Evolutionary conservation across 2,329 filamentous ascomycete genomes (phyloP).

Genomic region (Chlorencoelia australis): DNA sequence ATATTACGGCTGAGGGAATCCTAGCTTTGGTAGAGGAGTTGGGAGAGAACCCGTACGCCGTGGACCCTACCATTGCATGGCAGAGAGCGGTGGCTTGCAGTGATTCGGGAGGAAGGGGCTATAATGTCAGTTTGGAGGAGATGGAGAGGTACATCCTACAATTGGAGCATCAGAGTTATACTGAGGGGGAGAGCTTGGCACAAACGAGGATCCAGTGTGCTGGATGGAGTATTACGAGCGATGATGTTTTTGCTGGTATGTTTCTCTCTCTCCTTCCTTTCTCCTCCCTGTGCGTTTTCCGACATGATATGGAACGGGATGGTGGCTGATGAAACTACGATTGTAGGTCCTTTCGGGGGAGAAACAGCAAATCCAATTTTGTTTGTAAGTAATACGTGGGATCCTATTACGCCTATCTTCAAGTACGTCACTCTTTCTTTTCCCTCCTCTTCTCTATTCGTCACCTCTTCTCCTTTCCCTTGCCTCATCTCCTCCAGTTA

Average conservation of each 20-base stretch:
- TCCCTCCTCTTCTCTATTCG: neutral
- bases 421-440: slow-evolving; percentile 6
- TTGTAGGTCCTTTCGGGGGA: slow-evolving; percentile 23
- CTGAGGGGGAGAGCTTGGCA: slow-evolving; percentile 33
- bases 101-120: neutral
- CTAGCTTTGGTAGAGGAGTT: neutral
- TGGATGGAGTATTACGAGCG: slow-evolving; percentile 24
- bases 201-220: slow-evolving; percentile 26
- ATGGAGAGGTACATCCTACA: neutral
- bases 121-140: neutral
- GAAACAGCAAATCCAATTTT: slow-evolving; percentile 27
- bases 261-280: neutral
- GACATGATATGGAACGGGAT: no score
- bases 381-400: slow-evolving; percentile 27
- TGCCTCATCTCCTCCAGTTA: no score
- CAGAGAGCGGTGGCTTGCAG: neutral
- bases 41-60: neutral
- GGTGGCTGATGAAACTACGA: no score
- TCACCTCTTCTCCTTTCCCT: slow-evolving; percentile 1
- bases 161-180: slow-evolving; percentile 28
- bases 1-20: slow-evolving; percentile 2
- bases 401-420: slow-evolving; percentile 25
- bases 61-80: slow-evolving; percentile 1
- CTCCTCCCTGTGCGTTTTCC: no score
- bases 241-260: slow-evolving; percentile 13